Base-by-base conservation (phyloP, 495 filamentous ascomycete species). In the Opeltia flavorubescens region DNA sequence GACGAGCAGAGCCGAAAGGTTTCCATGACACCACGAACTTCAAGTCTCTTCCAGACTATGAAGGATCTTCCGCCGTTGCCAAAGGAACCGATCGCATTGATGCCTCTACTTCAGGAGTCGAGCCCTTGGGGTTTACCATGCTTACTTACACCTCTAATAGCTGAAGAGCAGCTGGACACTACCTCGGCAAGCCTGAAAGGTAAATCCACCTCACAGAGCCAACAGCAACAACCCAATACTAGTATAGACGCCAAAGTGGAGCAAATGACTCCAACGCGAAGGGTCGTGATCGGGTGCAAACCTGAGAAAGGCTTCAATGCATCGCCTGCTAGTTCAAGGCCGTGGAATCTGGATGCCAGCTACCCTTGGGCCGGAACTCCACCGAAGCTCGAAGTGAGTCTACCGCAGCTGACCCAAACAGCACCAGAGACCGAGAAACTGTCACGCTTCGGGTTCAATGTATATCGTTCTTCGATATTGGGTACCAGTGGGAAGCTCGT, bases 301-400 rank as follows among this genome's bases (percentile, higher is more conserved):
- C 23, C 26, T 41, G 46, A 50, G 2, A 49, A 43, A 34, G 43
- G 23, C 2, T 50, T 46, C 2, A 27, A 44, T 28, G 28, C 43
- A 15, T 55, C 52, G 23, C 46, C 45, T 3, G 47, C 40, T 23
- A 45, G 34, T 27, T 51, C 55, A 23, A 34, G 55, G 26, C 55
- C 55, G n/a, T 58, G 55, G 55, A 58, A 58, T 26, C 26, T 48
- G 12, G 55, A 58, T 28, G 42, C 50, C 20, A 58, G 39, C 33
- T 58, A 58, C 42, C 55, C 55, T 4, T 58, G 55, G 55, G 48
- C n/a, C 26, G 38, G 55, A 20, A 40, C 53, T 29, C 36, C 45
- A 25, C 50, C 49, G 17, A 39, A 51, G 29, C 34, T 55, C 12
- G 53, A 53, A 27, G 48, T 58, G 12, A 44, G 24, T n/a, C 24